These are phyloP conservation scores for Neoascochyta sp. DNA, from an alignment of 2,329 filamentous ascomycete species.

Conservation along the genomic window DNA sequence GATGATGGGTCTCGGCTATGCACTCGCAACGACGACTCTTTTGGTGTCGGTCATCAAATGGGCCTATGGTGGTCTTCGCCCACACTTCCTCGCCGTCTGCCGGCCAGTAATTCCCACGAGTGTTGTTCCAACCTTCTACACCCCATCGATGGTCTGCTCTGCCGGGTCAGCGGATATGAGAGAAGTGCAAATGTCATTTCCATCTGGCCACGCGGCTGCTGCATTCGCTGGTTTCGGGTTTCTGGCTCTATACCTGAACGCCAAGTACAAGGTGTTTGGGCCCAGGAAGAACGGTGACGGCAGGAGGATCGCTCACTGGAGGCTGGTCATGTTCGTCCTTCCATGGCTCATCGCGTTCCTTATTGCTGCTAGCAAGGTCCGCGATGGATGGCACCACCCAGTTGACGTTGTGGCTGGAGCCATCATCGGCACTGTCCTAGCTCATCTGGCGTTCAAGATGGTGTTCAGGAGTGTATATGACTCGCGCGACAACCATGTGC, in stretches of 20 bases:
- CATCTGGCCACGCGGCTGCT: constrained; percentile 26
- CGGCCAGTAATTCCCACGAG: constrained; percentile 9
- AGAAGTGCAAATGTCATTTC: constrained; percentile 32
- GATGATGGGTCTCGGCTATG: constrained; percentile 30
- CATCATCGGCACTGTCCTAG: constrained; percentile 59
- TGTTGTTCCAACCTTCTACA: too few relatives aligned
- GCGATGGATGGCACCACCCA: constrained; percentile 67
- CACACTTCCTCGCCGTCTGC: constrained; percentile 32
- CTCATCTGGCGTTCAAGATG: constrained; percentile 61
- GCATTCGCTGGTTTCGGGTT: constrained; percentile 34
- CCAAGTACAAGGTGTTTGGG: constrained; percentile 20
- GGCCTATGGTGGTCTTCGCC: constrained; percentile 33
- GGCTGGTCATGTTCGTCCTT: constrained; percentile 57
- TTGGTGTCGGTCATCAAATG: constrained; percentile 32
- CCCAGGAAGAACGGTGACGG: neutral
- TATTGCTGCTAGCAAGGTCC: constrained; percentile 63
- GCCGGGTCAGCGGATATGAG: constrained; percentile 10
- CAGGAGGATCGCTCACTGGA: constrained; percentile 61
- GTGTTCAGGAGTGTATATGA: constrained; percentile 45
- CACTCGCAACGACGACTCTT: constrained; percentile 24
- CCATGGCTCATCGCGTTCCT: constrained; percentile 62
- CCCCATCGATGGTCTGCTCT: constrained; percentile 16
- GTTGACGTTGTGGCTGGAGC: constrained; percentile 63
- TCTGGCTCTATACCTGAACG: constrained; percentile 27
- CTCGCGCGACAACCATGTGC: constrained; percentile 15